Conservation (phyloP, 2,329 filamentous ascomycete genomes). For the Pseudogymnoascus sp. region DNA sequence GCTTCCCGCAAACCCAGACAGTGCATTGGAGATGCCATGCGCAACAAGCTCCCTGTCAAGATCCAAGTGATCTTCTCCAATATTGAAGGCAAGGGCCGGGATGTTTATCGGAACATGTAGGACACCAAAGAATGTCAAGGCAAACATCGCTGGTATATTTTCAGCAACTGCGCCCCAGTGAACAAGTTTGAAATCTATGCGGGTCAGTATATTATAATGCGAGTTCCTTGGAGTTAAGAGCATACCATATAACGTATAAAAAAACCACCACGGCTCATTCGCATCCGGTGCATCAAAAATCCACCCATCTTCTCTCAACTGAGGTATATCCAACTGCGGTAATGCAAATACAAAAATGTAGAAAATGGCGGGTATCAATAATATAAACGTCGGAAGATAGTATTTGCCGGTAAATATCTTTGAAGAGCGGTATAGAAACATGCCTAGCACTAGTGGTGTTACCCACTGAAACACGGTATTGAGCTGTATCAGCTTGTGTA, state of each 20-base stretch:
- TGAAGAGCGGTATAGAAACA: slow-evolving; percentile 69
- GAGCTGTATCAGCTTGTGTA: slow-evolving; percentile 63
- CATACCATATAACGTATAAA: slow-evolving; percentile 90
- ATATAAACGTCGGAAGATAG: slow-evolving; percentile 79
- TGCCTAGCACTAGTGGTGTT: slow-evolving; percentile 67
- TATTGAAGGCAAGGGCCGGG: slow-evolving; percentile 81
- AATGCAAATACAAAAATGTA: slow-evolving; percentile 68
- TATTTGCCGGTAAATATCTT: slow-evolving; percentile 72
- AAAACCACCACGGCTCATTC: slow-evolving; percentile 91
- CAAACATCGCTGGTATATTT: slow-evolving; percentile 89
- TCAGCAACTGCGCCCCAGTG: slow-evolving; percentile 77
- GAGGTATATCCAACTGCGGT: slow-evolving; percentile 57
- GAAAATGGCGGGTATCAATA: slow-evolving; percentile 67
- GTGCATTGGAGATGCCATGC: slow-evolving; percentile 84
- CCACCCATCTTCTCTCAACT: slow-evolving; percentile 71
- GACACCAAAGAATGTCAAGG: slow-evolving; percentile 93
- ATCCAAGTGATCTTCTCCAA: slow-evolving; percentile 85
- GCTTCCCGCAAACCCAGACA: slow-evolving; percentile 80
- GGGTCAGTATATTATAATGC: slow-evolving; percentile 12
- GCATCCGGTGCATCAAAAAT: slow-evolving; percentile 81
- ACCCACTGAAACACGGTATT: slow-evolving; percentile 79
- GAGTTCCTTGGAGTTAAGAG: slow-evolving; percentile 21
- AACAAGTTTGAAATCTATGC: slow-evolving; percentile 67
- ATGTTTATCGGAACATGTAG: slow-evolving; percentile 98
- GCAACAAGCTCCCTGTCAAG: slow-evolving; percentile 86